These are phyloP conservation scores for Podaxis sp. DNA, from an alignment of 768 basidiomycete species.

Conservation along the genomic window DNA sequence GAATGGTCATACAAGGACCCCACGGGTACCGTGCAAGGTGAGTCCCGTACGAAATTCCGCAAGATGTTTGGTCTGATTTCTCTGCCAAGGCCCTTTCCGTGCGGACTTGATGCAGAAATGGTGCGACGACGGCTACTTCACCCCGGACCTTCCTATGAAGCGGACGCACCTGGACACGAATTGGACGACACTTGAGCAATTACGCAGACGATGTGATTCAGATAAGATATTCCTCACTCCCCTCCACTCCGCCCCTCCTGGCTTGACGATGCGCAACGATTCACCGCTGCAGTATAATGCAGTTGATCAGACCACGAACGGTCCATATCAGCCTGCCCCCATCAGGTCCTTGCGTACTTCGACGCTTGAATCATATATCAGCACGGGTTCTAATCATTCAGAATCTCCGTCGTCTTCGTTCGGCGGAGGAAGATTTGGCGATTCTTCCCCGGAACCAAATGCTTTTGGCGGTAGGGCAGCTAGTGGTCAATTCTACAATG, in stretches of 20 bases:
- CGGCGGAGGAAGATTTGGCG: conserved; percentile 59
- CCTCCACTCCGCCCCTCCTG: conserved; percentile 52
- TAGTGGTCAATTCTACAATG: conserved; percentile 38
- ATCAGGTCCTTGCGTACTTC: conserved; percentile 56
- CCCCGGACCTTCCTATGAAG: conserved; percentile 79
- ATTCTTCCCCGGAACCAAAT: conserved; percentile 69
- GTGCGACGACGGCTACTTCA: conserved; percentile 90
- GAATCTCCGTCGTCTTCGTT: conserved; percentile 78
- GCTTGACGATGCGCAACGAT: conserved; percentile 49
- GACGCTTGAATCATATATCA: conserved; percentile 64
- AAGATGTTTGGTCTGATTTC: conserved; percentile 15
- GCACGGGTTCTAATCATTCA: conserved; percentile 52
- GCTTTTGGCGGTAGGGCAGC: conserved; percentile 49
- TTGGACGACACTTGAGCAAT: conserved; percentile 65
- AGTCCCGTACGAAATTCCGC: background rate
- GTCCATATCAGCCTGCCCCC: conserved; percentile 69
- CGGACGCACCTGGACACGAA: conserved; percentile 68
- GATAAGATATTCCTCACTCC: conserved; percentile 63
- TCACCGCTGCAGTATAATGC: conserved; percentile 48
- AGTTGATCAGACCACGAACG: conserved; percentile 32
- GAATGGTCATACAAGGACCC: conserved; percentile 96
- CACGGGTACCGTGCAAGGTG: conserved; percentile 89
- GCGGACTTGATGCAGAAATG: conserved; percentile 93
- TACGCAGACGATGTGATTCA: conserved; percentile 49
- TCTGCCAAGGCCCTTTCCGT: conserved; percentile 74